Conservation (phyloP, 495 filamentous ascomycete genomes). For the Schizothecium vesticola region DNA sequence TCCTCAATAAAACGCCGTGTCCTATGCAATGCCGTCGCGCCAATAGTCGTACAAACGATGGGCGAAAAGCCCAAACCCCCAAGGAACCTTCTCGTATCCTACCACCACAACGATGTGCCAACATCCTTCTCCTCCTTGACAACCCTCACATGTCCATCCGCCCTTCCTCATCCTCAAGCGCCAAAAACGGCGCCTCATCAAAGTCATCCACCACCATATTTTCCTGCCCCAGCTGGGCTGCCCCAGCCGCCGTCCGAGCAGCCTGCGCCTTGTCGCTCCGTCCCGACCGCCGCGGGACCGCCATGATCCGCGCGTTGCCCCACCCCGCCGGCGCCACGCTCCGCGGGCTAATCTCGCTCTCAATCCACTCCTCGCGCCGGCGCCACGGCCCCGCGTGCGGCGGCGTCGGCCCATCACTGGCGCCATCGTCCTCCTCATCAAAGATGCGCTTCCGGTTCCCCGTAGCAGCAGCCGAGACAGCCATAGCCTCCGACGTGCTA, state of each 20-base stretch:
- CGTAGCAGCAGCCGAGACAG: not conserved
- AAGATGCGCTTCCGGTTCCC: conserved; percentile 36
- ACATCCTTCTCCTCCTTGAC: not conserved
- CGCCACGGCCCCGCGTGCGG: conserved; percentile 19
- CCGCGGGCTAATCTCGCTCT: conserved; percentile 36
- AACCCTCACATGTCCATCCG: conserved; percentile 23
- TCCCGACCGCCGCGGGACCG: conserved; percentile 31
- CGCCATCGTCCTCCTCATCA: conserved; percentile 16
- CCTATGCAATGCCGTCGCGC: not conserved
- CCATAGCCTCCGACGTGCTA: conserved; percentile 10
- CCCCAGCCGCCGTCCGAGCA: conserved; percentile 6
- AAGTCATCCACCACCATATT: conserved; percentile 42
- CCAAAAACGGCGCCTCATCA: conserved; percentile 49
- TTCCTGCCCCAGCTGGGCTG: conserved; percentile 30
- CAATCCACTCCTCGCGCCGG: conserved; percentile 23
- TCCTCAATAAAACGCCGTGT: conserved; percentile 2
- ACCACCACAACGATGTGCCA: not conserved
- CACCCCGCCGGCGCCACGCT: conserved; percentile 25
- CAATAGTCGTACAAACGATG: not conserved
- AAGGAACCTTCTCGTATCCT: not conserved
- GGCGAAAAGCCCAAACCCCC: not conserved
- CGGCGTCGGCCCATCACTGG: not conserved
- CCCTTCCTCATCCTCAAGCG: conserved; percentile 22
- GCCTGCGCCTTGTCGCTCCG: conserved; percentile 2
- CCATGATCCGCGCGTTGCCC: conserved; percentile 31